Evolutionary conservation across 164 flowering plant genomes (phyloP), one percentile per base, ranked within the genome.

Genomic region (Liriodendron chinense): DNA sequence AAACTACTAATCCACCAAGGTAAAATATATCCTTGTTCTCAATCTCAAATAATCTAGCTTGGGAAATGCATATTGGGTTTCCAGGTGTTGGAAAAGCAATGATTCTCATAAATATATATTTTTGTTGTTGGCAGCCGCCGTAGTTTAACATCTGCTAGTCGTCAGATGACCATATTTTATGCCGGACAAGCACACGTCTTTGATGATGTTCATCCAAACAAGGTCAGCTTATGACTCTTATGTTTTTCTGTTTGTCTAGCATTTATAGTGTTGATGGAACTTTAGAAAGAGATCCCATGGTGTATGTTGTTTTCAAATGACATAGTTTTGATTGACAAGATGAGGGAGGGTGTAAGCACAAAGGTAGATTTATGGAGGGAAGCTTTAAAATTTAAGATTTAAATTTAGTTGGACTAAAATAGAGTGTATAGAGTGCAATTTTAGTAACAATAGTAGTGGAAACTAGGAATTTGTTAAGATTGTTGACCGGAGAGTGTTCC

Each of bases 151-250:
- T 84, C 93, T 24, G 76, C 72, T 16, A 81, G 88, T 74, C 81
- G 86, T 68, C 98, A 95, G 76, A 95, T 95, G 99, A 95, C 99
- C 72, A 92, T 95, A 79, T 93, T 95, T 77, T 93, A 92, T 80
- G 92, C 89, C 13, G 99, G 99, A 73, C 98, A 92, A 84, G 98
- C 97, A 47, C 97, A 93, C 85, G 99, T 93, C 65, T 95, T 95
- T 75, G 98, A 95, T 82, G 95, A 93, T 78, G 99, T 95, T 72
- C 98, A 92, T 77, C 94, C 93, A 63, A 87, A 84, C 83, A 95
- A 95, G 98, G 98, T 95, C 13, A 65, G 70, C 47, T 25, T 66
- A 48, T 50, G n/a, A 23, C 16, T 59, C 8, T 34, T 34, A 12
- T 56, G 43, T 47, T 10, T 65, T 47, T 49, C 28, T 61, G 18